These are phyloP conservation scores for Sugiyamaella grinbergsii DNA, from an alignment of 1,139 yeast species.

Conservation along the genomic window DNA sequence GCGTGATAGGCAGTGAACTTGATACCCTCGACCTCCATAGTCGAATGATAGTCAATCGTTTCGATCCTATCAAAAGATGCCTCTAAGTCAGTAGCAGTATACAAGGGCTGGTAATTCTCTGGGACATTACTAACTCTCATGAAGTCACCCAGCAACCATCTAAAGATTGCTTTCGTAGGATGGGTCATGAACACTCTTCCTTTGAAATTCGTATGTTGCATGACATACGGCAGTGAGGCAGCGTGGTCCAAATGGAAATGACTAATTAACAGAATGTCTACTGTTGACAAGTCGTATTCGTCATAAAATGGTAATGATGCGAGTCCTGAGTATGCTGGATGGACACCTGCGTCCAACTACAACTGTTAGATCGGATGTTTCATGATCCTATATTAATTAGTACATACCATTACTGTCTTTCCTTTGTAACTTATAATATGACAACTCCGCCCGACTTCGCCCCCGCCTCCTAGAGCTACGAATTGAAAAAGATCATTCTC, in stretches of 20 bases:
- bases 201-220: conserved; percentile 92
- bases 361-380: conserved; percentile 17
- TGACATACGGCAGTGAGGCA: conserved; percentile 94
- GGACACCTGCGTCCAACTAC: conserved; percentile 89
- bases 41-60: conserved; percentile 92
- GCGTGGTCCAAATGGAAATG: conserved; percentile 98
- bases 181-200: conserved; percentile 99
- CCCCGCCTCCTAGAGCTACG: conserved; percentile 99
- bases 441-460: conserved; percentile 96
- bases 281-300: conserved; percentile 85
- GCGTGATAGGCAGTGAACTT: conserved; percentile 98
- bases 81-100: conserved; percentile 87
- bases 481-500: conserved; percentile 55
- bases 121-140: conserved; percentile 77
- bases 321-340: conserved; percentile 90
- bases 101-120: conserved; percentile 53
- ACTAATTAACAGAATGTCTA: conserved; percentile 82
- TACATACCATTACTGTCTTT: conserved; percentile 88
- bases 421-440: conserved; percentile 91
- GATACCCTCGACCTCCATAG: conserved; percentile 90
- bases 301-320: conserved; percentile 93
- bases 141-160: conserved; percentile 93
- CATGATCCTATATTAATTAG: too few relatives aligned
- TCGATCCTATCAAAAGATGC: conserved; percentile 88
- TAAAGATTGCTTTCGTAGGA: conserved; percentile 95